Base-by-base conservation (phyloP, 2,329 filamentous ascomycete genomes). In the Laburnicola sp. region DNA sequence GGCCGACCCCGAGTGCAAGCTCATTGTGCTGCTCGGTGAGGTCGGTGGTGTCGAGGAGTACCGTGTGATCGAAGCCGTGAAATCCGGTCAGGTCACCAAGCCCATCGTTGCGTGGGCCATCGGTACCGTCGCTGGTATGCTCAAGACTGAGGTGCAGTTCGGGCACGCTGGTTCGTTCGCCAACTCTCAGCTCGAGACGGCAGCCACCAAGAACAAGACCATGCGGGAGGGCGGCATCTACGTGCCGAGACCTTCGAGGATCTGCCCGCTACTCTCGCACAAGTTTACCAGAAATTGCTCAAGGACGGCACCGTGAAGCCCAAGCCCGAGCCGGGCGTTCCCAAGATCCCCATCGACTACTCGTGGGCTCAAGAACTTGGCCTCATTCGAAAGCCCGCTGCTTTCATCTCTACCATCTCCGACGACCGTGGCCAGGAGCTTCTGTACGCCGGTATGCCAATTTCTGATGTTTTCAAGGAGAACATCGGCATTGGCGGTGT, bases 301-400 rank as follows among this genome's bases (percentile, higher is more conserved):
- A 84, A 87, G 76, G 80, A 89, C 56, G 92, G 92, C 72, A 88
- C 84, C 69, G 91, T 99, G 76, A 85, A 86, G 73, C 92, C 92
- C 67, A 84, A 89, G 75, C 76, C 89, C 32, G 94, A 99, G 83
- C 94, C 94, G 50, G 83, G 88, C 45, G 91, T 96, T 36, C 94
- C 94, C 76, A 99, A 99, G 88, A 99, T 99, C 75, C 94, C 94
- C 72, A 95, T 99, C 69, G 94, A 99, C 79, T 99, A 99, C 85
- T 93, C 92, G 36, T 99, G 94, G 94, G 94, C 94, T 22, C 94
- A 99, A 81, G 94, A 99, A 80, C 89, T 99, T 62, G 94, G 94
- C 73, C 92, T 99, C 67, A 94, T 99, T 83, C 93, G 94, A 82
- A 99, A 99, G 85, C 94, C 94, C 63, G 94, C 94, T 76, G 94